Evolutionary conservation across 2,329 filamentous ascomycete species (phyloP), one percentile per base, ranked within the genome.

Genomic region (Aspergillus pseudoglaucus): DNA sequence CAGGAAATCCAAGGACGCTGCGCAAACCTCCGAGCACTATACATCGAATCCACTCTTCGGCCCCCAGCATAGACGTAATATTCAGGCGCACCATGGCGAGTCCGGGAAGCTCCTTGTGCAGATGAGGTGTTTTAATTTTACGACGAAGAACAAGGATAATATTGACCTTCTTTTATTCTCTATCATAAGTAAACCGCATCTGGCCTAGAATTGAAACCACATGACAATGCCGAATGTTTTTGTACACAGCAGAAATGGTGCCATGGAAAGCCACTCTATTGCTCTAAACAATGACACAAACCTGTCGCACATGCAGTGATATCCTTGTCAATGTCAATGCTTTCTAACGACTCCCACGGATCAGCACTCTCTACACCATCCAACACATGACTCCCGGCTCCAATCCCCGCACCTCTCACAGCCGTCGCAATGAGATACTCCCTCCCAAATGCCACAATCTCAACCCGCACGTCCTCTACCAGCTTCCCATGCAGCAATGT

Each of bases 391-490:
- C 37, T 42, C 15, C 51, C 54, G n/a, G 46, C 53, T 15, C 66
- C 68, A 44, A 73, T 49, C 8, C 55, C 50, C n/a, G 60, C 60
- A 0, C 64, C 64, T 14, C 69, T 69, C 23, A 72, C 75, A 5
- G 80, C 79, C 27, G 78, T 78, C 0, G 78, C 76, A 54, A 84
- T 68, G 63, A 84, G 75, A 56, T 77, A 83, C 47, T 79, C 71
- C 50, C 76, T 68, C 52, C 80, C 79, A 58, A 80, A 83, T 0
- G 78, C 74, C 47, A 79, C 73, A 15, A 84, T 72, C 59, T 81
- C 78, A 55, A 84, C 69, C 43, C 73, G 66, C 17, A 82, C 78
- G 53, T 81, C 74, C 4, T 72, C 60, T 44, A 82, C 68, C 35
- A 61, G 58, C 44, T 63, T 59, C 5, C 74, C 72, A 50, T 75